These are phyloP conservation scores for Babesia microti DNA, from an alignment of 169 alveolate species.

Conservation along the genomic window DNA sequence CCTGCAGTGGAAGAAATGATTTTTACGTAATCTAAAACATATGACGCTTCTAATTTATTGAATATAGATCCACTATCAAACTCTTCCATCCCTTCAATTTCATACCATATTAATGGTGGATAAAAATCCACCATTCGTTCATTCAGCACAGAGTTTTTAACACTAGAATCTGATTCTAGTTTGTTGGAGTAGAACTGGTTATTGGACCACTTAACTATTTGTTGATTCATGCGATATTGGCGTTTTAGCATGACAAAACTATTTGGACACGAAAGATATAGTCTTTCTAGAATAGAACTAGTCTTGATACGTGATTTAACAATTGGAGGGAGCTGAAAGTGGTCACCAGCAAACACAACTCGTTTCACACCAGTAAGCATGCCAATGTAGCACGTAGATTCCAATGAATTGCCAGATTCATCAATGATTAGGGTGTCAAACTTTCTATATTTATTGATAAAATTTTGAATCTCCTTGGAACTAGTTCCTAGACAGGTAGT, in stretches of 20 bases:
- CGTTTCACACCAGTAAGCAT: conserved; percentile 11
- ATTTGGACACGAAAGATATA: conserved; percentile 11
- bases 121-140: conserved; percentile 8
- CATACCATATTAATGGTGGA: conserved; percentile 5
- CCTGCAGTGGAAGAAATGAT: conserved; percentile 7
- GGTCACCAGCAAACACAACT: conserved; percentile 33
- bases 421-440: conserved; percentile 32
- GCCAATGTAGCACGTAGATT: conserved; percentile 27
- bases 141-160: conserved; percentile 7
- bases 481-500: conserved; percentile 32
- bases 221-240: conserved; percentile 32
- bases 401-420: conserved; percentile 41
- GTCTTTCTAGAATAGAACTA: conserved; percentile 23
- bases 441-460: conserved; percentile 15
- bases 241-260: conserved; percentile 14
- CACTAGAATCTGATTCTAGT: conserved; percentile 15
- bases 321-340: conserved; percentile 24
- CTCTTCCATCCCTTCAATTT: conserved; percentile 15
- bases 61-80: conserved; percentile 20
- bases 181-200: conserved; percentile 12
- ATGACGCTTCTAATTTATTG: conserved; percentile 31
- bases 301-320: conserved; percentile 7
- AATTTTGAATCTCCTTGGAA: conserved; percentile 25
- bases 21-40: conserved; percentile 16
- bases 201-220: conserved; percentile 21